Base-by-base conservation (phyloP, 768 basidiomycete genomes). In the Aureoboletus auriporus region DNA sequence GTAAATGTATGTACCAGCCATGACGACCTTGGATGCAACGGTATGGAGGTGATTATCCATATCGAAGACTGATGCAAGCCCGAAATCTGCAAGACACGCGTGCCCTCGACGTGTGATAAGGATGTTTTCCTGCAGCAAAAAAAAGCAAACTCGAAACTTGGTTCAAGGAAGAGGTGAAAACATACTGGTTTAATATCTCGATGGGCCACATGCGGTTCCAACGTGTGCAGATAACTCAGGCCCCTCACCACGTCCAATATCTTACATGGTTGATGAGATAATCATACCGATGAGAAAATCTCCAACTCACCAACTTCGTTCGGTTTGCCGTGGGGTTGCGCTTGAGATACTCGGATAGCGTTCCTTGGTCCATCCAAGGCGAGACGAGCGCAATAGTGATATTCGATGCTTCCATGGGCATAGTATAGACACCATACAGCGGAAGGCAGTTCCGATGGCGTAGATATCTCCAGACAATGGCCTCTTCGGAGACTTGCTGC, bases 31-130 rank as follows among this genome's bases (percentile, higher is more conserved):
- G 17, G 50, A 44, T 10, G 54, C 33, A 11, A 50, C 43, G 4
- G 55, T 52, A n/a, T 31, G 50, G 8, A 57, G 43, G 11, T 39
- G 40, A 12, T 54, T 48, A 36, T 54, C 47, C 1, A 41, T 39
- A 44, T 61, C 60, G 20, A 61, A 63, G 20, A 48, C 35, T 0
- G 55, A 60, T 8, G 13, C 50, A 20, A 79, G 61, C 13, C 78
- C 78, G 44, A 79, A 79, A 55, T 79, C 77, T 26, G 77, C 71
- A 5, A 79, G 63, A 46, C 75, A 76, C 10, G 77, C 78, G 23
- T 64, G 61, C 12, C 67, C 67, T 11, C 63, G 52, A 5, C 55
- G 61, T 6, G 72, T 72, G 14, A 79, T 66, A 17, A 79, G 67
- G 39, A 80, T 73, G 47, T 79, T 79, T 12, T 67, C 70, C 76